Evolutionary conservation across 176 grass and related monocot genomes (phyloP).

Genomic region (Hordeum marinum): DNA sequence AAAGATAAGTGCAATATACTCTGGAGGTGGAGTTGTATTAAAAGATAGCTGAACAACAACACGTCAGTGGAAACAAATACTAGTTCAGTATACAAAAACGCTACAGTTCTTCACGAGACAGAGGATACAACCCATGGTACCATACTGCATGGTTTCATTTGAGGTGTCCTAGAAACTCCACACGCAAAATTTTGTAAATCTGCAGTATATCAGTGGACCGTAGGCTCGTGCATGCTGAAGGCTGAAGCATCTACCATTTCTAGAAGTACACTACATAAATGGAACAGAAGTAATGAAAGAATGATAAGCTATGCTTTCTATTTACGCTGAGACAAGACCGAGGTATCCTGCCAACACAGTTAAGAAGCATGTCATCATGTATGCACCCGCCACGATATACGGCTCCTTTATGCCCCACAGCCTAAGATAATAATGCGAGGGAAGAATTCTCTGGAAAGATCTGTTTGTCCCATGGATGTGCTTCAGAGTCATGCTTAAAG

Average conservation of each 20-base stretch:
- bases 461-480: conserved; percentile 28
- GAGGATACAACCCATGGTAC: background rate
- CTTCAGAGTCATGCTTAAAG: conserved; percentile 33
- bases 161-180: conserved; percentile 8
- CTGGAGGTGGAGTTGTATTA: no score
- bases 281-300: conserved; percentile 5
- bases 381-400: conserved; percentile 65
- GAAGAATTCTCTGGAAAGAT: conserved; percentile 27
- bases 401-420: conserved; percentile 70
- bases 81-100: no score
- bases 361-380: conserved; percentile 65
- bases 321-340: conserved; percentile 74
- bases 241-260: background rate
- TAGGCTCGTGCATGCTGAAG: background rate
- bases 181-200: background rate
- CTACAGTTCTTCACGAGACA: background rate
- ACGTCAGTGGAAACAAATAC: no score
- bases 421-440: conserved; percentile 54
- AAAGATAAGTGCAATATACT: no score
- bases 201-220: background rate
- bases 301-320: conserved; percentile 10
- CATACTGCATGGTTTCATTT: background rate
- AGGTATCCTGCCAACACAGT: conserved; percentile 71
- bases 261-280: background rate
- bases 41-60: no score